Conservation (phyloP, 768 basidiomycete species). For the Mrakia hoshinonis region DNA sequence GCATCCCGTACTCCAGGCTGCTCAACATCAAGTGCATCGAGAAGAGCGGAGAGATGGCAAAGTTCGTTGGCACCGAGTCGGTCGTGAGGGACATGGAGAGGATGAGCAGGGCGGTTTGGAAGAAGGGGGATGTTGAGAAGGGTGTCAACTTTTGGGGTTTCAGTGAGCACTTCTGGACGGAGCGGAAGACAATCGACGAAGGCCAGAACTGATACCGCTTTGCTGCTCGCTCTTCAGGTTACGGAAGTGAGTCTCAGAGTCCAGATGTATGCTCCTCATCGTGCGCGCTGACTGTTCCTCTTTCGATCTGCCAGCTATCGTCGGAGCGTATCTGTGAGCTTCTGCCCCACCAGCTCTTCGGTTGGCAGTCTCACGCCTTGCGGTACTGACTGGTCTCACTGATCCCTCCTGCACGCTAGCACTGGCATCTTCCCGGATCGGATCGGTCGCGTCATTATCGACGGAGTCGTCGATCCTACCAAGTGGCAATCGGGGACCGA, state of each 20-base stretch:
- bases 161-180: not conserved
- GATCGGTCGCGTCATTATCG: not conserved
- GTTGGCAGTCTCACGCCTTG: not conserved
- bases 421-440: conserved; percentile 2
- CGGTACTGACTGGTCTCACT: not conserved
- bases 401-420: not conserved
- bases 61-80: not conserved
- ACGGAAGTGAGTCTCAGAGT: not conserved
- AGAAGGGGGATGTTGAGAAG: not conserved
- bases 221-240: not conserved
- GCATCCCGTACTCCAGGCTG: not conserved
- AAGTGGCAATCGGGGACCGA: not conserved
- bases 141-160: not conserved
- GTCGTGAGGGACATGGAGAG: not conserved
- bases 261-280: not conserved
- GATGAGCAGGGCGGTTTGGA: not conserved
- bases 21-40: not conserved
- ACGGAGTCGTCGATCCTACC: not conserved
- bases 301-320: not conserved
- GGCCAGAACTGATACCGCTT: not conserved
- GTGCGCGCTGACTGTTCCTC: not conserved
- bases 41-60: not conserved
- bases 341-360: no score
- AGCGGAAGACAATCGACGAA: not conserved
- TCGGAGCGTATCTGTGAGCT: not conserved